phyloP scores from a whole-genome alignment of 2,329 filamentous ascomycete genomes.

The Lasiodiplodia gonubiensis region DNA sequence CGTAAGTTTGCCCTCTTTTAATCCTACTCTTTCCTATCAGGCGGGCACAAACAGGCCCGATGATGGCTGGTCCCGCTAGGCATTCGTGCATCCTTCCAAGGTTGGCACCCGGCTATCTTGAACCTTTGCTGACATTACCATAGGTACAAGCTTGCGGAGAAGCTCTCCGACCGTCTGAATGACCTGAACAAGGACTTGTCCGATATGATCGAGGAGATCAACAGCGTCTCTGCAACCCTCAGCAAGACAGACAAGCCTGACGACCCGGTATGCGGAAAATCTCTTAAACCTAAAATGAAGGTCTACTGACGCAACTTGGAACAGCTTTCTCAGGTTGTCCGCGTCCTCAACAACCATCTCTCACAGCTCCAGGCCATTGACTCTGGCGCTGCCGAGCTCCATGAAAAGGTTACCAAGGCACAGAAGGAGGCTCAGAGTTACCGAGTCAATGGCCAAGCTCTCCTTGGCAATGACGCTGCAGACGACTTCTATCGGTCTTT shows the following conservation, averaged over 20 bases:
- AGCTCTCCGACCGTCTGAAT: conserved; percentile 85
- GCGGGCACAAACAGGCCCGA: background rate
- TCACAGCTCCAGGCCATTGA: conserved; percentile 94
- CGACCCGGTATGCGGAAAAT: conserved; percentile 37
- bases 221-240: conserved; percentile 84
- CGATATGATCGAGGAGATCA: conserved; percentile 99
- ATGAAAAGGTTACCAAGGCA: conserved; percentile 80
- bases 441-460: conserved; percentile 56
- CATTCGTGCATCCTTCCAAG: background rate
- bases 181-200: conserved; percentile 91
- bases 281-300: too few relatives aligned
- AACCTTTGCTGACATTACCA: conserved; percentile 35
- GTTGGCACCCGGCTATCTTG: background rate
- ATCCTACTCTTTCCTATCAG: background rate
- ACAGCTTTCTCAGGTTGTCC: conserved; percentile 91
- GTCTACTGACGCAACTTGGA: conserved; percentile 2
- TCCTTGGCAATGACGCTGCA: conserved; percentile 70
- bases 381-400: conserved; percentile 77
- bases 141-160: conserved; percentile 88
- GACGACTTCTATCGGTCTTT: conserved; percentile 93
- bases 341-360: conserved; percentile 91
- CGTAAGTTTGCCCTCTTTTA: conserved; percentile 57
- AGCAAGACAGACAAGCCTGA: conserved; percentile 83
- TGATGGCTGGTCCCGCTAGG: background rate
- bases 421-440: conserved; percentile 75